Conservation (phyloP, 371 early-diverging fungal species). For the Mucor piriformis region DNA sequence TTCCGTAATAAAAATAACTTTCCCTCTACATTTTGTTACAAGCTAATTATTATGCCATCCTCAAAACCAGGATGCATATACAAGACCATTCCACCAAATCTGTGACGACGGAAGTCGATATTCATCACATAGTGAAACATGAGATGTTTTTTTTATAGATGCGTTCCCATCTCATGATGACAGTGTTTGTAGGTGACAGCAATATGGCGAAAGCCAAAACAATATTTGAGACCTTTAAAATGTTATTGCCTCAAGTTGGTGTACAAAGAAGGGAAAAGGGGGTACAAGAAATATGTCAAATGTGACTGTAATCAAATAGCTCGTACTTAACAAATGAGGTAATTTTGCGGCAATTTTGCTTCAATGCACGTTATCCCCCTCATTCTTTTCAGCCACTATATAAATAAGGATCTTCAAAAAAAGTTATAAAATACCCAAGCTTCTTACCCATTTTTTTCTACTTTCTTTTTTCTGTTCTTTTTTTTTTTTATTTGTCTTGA, state of each 20-base stretch:
- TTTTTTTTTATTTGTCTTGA: not conserved
- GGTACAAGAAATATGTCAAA: constrained; percentile 5
- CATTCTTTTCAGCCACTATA: constrained; percentile 25
- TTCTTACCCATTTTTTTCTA: constrained; percentile 7
- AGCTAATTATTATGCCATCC: no score
- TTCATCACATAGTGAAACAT: no score
- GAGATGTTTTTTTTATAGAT: not conserved
- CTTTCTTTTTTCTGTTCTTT: not conserved
- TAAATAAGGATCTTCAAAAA: constrained; percentile 15
- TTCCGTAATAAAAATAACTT: no score
- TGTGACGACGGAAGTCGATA: no score
- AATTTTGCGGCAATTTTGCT: constrained; percentile 24
- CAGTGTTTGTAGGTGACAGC: not conserved
- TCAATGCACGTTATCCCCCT: constrained; percentile 16
- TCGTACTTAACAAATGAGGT: constrained; percentile 19
- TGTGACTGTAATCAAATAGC: constrained; percentile 11
- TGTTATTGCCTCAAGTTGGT: not conserved
- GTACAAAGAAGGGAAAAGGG: not conserved
- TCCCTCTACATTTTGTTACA: no score
- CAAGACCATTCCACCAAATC: no score
- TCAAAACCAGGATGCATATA: no score
- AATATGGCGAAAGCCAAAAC: not conserved
- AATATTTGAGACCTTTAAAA: not conserved
- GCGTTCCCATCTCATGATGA: not conserved
- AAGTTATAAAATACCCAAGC: not conserved